These are phyloP conservation scores for Yamadazyma taylorii DNA, from an alignment of 1,139 yeast species.

Conservation along the genomic window DNA sequence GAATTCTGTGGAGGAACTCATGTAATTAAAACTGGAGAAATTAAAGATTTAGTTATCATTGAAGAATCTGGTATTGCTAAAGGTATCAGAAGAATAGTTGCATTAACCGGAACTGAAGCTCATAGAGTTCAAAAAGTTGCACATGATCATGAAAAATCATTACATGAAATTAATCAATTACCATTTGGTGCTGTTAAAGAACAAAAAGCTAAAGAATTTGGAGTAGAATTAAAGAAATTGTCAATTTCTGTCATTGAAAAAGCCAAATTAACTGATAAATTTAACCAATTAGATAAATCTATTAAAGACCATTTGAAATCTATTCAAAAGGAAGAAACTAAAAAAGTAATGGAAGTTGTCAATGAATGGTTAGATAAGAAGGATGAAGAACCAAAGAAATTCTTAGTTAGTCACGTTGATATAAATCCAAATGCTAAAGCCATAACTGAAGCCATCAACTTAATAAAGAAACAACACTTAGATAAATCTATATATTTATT, in stretches of 20 bases:
- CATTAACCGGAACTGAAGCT: constrained; percentile 92
- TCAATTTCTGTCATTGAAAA: constrained; percentile 81
- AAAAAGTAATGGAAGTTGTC: constrained; percentile 79
- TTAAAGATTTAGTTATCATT: constrained; percentile 80
- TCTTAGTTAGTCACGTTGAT: constrained; percentile 64
- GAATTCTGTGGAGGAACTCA: constrained; percentile 99
- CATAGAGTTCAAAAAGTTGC: constrained; percentile 86
- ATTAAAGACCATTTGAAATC: constrained; percentile 85
- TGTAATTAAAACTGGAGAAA: constrained; percentile 88
- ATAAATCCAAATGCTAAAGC: constrained; percentile 91
- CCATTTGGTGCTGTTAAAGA: constrained; percentile 74
- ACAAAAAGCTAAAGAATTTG: constrained; percentile 74
- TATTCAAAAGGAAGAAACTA: constrained; percentile 84
- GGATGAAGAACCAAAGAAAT: constrained; percentile 47
- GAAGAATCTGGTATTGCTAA: constrained; percentile 98
- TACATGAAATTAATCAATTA: constrained; percentile 56
- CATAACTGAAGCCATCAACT: constrained; percentile 85
- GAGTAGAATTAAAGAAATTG: constrained; percentile 80
- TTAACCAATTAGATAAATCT: constrained; percentile 76
- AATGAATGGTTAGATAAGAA: constrained; percentile 58
- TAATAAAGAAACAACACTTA: constrained; percentile 75
- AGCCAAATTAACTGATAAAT: constrained; percentile 70
- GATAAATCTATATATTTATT: constrained; percentile 79
- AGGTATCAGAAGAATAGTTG: constrained; percentile 97
- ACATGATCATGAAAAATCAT: constrained; percentile 59